Conservation (phyloP, 2,329 filamentous ascomycete species). For the Tolypocladium pustulatum region DNA sequence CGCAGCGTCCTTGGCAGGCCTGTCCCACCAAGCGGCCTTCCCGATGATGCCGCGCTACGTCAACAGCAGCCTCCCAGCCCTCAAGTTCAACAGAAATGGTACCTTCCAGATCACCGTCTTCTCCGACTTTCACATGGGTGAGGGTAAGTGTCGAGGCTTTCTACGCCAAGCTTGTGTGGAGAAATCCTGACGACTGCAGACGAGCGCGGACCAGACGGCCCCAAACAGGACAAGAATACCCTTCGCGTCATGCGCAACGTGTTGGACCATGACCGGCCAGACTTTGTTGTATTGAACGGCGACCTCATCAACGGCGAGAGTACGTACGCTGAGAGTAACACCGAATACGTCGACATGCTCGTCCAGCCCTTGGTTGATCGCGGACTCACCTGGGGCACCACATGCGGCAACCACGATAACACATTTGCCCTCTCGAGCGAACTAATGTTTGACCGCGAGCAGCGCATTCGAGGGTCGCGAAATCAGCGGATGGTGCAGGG, state of each 20-base stretch:
- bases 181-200: constrained; percentile 16
- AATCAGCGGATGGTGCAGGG: constrained; percentile 29
- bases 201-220: constrained; percentile 31
- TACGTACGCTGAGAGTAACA: constrained; percentile 40
- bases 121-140: constrained; percentile 61
- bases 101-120: constrained; percentile 50
- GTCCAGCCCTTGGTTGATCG: constrained; percentile 46
- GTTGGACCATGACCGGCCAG: constrained; percentile 43
- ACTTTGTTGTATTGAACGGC: constrained; percentile 59
- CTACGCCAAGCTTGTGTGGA: not conserved
- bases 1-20: not conserved
- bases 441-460: constrained; percentile 30
- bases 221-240: constrained; percentile 45
- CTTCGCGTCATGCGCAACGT: constrained; percentile 46
- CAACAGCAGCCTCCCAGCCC: not conserved
- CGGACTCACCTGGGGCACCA: constrained; percentile 51
- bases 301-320: constrained; percentile 63
- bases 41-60: not conserved
- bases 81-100: constrained; percentile 29
- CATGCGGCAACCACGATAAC: constrained; percentile 63
- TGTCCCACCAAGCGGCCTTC: not conserved
- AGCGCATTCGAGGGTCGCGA: constrained; percentile 23
- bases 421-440: constrained; percentile 43
- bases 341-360: constrained; percentile 47
- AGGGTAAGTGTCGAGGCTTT: constrained; percentile 36